Conservation (phyloP, 768 basidiomycete species). For the Collybia mongolica region DNA sequence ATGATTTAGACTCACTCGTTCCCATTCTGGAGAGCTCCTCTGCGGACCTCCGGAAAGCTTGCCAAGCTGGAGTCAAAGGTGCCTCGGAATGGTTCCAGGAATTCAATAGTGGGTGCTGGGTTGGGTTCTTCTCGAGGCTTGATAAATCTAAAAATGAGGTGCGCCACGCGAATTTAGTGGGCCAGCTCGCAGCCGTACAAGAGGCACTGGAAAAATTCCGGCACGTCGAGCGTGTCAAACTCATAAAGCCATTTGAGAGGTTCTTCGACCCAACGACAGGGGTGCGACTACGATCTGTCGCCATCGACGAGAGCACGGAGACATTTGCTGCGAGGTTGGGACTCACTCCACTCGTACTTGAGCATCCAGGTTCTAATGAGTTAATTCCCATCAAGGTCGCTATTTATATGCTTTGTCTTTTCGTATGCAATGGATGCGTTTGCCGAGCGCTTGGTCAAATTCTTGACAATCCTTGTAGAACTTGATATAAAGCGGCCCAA, state of each 20-base stretch:
- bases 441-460: slow-evolving; percentile 29
- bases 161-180: slow-evolving; percentile 24
- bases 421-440: slow-evolving; percentile 40
- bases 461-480: slow-evolving; percentile 29
- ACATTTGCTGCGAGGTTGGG: slow-evolving; percentile 39
- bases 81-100: slow-evolving; percentile 32
- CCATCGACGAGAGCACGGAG: slow-evolving; percentile 17
- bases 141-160: slow-evolving; percentile 19
- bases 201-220: slow-evolving; percentile 30
- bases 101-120: slow-evolving; percentile 36
- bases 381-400: slow-evolving; percentile 25
- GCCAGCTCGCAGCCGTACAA: slow-evolving; percentile 21
- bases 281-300: slow-evolving; percentile 19
- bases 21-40: slow-evolving; percentile 40
- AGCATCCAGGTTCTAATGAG: too few relatives aligned
- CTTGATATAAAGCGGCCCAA: slow-evolving; percentile 33
- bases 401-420: slow-evolving; percentile 46
- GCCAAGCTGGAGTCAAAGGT: slow-evolving; percentile 20
- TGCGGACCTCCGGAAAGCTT: slow-evolving; percentile 28
- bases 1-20: slow-evolving; percentile 38
- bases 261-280: slow-evolving; percentile 39
- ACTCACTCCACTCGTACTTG: too few relatives aligned
- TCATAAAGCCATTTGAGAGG: slow-evolving; percentile 39
- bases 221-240: slow-evolving; percentile 28
- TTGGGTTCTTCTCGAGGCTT: slow-evolving; percentile 23